Evolutionary conservation across 2,329 filamentous ascomycete genomes (phyloP).

Genomic region (Diaporthe citrichinensis): DNA sequence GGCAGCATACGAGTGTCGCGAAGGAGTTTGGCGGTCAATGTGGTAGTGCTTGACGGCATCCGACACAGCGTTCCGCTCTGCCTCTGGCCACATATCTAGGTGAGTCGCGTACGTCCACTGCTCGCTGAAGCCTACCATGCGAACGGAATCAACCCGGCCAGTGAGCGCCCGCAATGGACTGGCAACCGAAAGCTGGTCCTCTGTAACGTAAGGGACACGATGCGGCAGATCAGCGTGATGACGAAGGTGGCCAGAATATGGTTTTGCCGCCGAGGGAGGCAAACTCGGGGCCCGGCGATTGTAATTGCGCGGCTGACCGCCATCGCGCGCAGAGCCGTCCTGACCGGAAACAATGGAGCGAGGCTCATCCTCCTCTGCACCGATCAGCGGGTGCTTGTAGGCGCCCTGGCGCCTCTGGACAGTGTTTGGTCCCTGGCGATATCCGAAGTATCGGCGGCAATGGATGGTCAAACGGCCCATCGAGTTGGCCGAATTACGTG

Average conservation of each 20-base stretch:
- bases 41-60: conserved; percentile 9
- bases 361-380: neutral
- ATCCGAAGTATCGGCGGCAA: conserved; percentile 53
- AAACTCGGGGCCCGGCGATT: conserved; percentile 29
- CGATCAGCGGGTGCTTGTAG: neutral
- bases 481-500: conserved; percentile 44
- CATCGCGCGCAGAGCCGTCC: neutral
- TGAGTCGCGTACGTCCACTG: conserved; percentile 46
- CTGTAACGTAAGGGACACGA: conserved; percentile 49
- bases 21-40: conserved; percentile 40
- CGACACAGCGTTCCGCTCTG: conserved; percentile 22
- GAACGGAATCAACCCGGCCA: conserved; percentile 50
- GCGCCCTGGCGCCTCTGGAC: neutral
- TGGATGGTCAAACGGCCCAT: conserved; percentile 52
- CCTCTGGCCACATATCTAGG: conserved; percentile 35
- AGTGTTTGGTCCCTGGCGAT: conserved; percentile 35
- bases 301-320: conserved; percentile 28
- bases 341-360: neutral
- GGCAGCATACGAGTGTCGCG: conserved; percentile 31
- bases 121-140: conserved; percentile 55
- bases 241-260: conserved; percentile 37
- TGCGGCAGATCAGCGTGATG: conserved; percentile 31
- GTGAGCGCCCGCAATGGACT: conserved; percentile 50
- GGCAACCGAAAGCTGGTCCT: conserved; percentile 51
- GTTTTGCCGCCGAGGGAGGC: conserved; percentile 38